These are phyloP conservation scores for Candida mesenterica DNA, from an alignment of 1,139 yeast genomes.

Conservation along the genomic window DNA sequence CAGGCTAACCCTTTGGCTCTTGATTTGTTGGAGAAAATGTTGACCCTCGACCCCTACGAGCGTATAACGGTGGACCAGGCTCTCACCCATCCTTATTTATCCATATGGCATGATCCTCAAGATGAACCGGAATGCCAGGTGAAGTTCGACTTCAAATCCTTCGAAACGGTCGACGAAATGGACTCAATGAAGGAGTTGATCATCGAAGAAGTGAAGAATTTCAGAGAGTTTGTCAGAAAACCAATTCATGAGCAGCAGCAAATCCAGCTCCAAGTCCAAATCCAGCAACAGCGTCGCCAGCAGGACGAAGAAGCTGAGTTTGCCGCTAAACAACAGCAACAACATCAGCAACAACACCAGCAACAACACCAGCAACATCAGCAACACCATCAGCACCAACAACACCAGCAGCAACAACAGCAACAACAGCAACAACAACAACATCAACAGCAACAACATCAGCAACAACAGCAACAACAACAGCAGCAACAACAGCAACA, in stretches of 20 bases:
- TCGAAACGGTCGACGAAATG: constrained; percentile 83
- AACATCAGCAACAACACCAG: constrained; percentile 12
- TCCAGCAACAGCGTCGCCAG: constrained; percentile 28
- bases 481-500: constrained; percentile 14
- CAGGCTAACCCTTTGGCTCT: constrained; percentile 84
- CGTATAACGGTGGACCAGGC: constrained; percentile 91
- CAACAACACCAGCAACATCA: constrained; percentile 16
- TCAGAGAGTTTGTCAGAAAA: constrained; percentile 77
- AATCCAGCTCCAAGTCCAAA: constrained; percentile 39
- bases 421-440: constrained; percentile 17
- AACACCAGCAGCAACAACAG: constrained; percentile 8
- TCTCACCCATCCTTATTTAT: constrained; percentile 80
- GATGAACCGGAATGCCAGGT: constrained; percentile 88
- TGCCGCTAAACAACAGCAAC: constrained; percentile 10
- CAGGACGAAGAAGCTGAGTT: constrained; percentile 20
- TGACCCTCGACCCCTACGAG: constrained; percentile 81
- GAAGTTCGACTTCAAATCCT: constrained; percentile 79
- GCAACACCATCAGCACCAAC: constrained; percentile 10
- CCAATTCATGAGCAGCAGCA: constrained; percentile 69
- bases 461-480: constrained; percentile 9
- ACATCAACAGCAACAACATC: constrained; percentile 11
- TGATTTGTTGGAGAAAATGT: constrained; percentile 77
- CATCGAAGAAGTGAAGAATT: constrained; percentile 73
- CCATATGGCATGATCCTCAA: constrained; percentile 94
- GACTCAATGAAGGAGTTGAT: constrained; percentile 75